Base-by-base conservation (phyloP, 2,329 filamentous ascomycete genomes). In the Orbilia blumenaviensis region DNA sequence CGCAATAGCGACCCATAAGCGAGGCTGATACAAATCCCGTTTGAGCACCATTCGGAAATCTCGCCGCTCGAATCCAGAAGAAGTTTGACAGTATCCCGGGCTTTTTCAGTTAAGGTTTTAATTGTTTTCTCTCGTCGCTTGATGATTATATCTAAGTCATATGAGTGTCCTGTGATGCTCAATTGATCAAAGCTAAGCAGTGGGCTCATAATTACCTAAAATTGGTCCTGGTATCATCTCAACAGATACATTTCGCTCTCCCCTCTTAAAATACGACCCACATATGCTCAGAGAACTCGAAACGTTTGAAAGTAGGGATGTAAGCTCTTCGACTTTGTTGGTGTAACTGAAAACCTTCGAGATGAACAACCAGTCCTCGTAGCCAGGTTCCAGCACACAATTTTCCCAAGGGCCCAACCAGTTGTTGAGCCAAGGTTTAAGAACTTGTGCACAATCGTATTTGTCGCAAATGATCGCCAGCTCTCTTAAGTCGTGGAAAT, bases 351-450 rank as follows among this genome's bases (percentile, higher is more conserved):
- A 61, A 29, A 68, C 66, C 3, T 50, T 62, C 16, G 66, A 36
- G 7, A 68, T 52, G 38, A 68, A 61, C 1, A 68, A 29, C 66
- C 66, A 61, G 12, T 68, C n/a, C n/a, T 67, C 64, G 9, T 34
- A 36, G 9, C 48, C 50, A 16, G 64, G 48, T 12, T 46, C 12
- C 16, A 68, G 23, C 27, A 16, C 36, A 16, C 23, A 25, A 18
- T 14, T n/a, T 25, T 38, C 27, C 66, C 66, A 68, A 38, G 52
- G 38, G 25, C 12, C 38, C 21, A 60, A 23, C 66, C 36, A 68
- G 12, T 27, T 6, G 23, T 48, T 29, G 2, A 50, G 6, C 66
- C 66, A 68, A 27, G 66, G 64, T 18, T 48, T 50, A 7, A 68
- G 27, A 27, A 34, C 52, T 21, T 50, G 58, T 27, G 66, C 56